Base-by-base conservation (phyloP, 2,329 filamentous ascomycete species). In the Graphilbum fragrans region DNA sequence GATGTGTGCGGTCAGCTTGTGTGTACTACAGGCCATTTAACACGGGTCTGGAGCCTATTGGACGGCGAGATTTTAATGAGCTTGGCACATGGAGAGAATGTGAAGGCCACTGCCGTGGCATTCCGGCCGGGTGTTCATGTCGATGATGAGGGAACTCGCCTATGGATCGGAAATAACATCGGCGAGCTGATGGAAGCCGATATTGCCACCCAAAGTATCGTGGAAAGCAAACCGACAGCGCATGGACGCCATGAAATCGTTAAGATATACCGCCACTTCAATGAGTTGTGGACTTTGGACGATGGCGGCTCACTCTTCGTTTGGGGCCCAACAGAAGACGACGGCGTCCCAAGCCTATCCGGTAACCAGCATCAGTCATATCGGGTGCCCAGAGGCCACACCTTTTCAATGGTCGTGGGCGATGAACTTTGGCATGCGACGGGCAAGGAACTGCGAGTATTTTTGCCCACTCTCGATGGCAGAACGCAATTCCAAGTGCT, bases 231-330 rank as follows among this genome's bases (percentile, higher is more conserved):
- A 52, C 63, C 73, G 2, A 77, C 70, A 39, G 83, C 84, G 2
- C 92, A 96, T 53, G 77, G 79, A 8, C 77, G 85, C 34, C 72
- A 78, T 46, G 85, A 94, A 50, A 74, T 98, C 39, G 74, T 85
- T 48, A 86, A 80, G 52, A 94, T 98, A 34, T 82, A 86, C 55
- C 78, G 92, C 32, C 82, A 93, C 58, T 81, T 77, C 47, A 86
- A 86, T 50, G 85, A 95, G 53, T 75, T 98, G 57, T 98, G 92
- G 92, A 88, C 88, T 0, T 60, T 98, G 37, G 92, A 96, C 56
- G 88, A 95, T 48, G 78, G 82, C 37, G 92, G 92, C 11, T 84
- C 82, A 36, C 64, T 98, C 14, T 79, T 86, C 49, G 74, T 96
- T 5, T 98, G 92, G 92, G 79, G 77, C 2, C 80, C 88, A 4